phyloP scores from a whole-genome alignment of 345 rosid species.

The Camelina neglecta region DNA sequence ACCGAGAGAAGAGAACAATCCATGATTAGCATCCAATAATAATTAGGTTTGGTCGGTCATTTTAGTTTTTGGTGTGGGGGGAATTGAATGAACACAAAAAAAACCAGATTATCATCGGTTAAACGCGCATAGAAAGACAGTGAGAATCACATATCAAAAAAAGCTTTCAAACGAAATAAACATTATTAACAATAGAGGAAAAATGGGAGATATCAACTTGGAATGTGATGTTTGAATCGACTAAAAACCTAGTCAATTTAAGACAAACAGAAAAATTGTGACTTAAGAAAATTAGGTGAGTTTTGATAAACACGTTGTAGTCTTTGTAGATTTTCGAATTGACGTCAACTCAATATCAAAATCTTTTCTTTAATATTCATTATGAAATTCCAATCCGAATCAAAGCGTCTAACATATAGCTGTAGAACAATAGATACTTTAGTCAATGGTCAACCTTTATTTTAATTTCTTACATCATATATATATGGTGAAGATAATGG shows the following conservation, averaged over 20 bases:
- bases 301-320: constrained; percentile 40
- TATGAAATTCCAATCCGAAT: constrained; percentile 17
- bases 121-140: not conserved
- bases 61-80: not conserved
- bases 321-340: constrained; percentile 10
- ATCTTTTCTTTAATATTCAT: constrained; percentile 7
- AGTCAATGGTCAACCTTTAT: constrained; percentile 12
- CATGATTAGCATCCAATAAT: not conserved
- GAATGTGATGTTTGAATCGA: constrained; percentile 28
- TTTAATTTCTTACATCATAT: not conserved
- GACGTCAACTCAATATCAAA: constrained; percentile 28
- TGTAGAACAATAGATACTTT: not conserved
- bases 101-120: not conserved
- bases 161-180: not conserved
- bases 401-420: constrained; percentile 5
- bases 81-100: not conserved
- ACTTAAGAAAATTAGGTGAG: constrained; percentile 29
- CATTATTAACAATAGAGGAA: not conserved
- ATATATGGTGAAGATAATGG: constrained; percentile 18
- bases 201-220: constrained; percentile 24
- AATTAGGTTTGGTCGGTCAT: not conserved
- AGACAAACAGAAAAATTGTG: constrained; percentile 22
- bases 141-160: not conserved
- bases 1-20: not conserved
- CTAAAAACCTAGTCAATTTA: constrained; percentile 34